These are phyloP conservation scores for Pseudocercospora fijiensis DNA, from an alignment of 2,329 filamentous ascomycete species.

Conservation along the genomic window DNA sequence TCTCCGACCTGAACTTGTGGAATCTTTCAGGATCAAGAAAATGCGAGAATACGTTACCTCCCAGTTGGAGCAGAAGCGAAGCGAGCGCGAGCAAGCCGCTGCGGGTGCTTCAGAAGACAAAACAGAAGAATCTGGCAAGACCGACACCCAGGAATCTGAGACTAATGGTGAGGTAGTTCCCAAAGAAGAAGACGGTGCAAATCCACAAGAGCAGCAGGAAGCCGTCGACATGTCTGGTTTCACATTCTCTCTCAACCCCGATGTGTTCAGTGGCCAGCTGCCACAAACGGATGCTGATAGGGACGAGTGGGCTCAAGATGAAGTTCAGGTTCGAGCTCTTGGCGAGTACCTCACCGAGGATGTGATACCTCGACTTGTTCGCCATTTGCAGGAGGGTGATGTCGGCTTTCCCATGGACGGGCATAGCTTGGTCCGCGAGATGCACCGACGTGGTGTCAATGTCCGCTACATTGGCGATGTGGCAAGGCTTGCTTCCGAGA, in stretches of 20 bases:
- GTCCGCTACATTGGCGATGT: conserved; percentile 90
- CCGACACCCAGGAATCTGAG: conserved; percentile 24
- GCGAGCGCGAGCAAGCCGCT: conserved; percentile 28
- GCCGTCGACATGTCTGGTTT: conserved; percentile 85
- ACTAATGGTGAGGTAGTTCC: conserved; percentile 18
- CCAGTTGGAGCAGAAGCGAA: conserved; percentile 66
- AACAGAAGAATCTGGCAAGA: conserved; percentile 35
- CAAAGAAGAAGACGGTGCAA: conserved; percentile 31
- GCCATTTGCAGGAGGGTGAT: conserved; percentile 86
- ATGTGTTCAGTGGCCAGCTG: conserved; percentile 88
- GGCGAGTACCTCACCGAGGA: conserved; percentile 74
- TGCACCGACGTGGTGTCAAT: conserved; percentile 98
- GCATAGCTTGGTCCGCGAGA: conserved; percentile 78
- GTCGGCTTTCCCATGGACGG: conserved; percentile 98
- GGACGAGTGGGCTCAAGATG: conserved; percentile 75
- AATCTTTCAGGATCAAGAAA: conserved; percentile 78
- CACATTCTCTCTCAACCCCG: conserved; percentile 85
- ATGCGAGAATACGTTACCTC: conserved; percentile 84
- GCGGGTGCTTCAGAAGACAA: conserved; percentile 24
- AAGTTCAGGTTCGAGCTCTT: conserved; percentile 81
- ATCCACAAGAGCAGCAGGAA: conserved; percentile 51
- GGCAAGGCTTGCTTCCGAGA: conserved; percentile 59
- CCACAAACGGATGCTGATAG: conserved; percentile 91
- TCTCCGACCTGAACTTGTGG: conserved; percentile 83
- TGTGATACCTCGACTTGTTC: conserved; percentile 79